phyloP scores from a whole-genome alignment of 495 filamentous ascomycete species.

The Trichoderma orchidacearum region DNA sequence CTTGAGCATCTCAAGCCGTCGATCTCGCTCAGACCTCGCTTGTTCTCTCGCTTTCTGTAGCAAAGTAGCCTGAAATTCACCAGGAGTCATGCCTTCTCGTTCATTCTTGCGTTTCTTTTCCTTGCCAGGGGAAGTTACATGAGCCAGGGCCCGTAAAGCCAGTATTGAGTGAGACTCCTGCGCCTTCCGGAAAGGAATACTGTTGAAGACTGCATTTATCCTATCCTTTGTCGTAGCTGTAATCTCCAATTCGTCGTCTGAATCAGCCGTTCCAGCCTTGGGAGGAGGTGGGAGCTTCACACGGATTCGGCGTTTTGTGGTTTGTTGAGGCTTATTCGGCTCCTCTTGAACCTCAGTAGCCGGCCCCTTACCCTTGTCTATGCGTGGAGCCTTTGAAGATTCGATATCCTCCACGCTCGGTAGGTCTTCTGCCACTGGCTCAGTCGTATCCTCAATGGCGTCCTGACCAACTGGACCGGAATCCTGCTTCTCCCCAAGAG shows the following conservation, averaged over 20 bases:
- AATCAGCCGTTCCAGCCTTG: slow-evolving; percentile 15
- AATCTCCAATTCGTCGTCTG: slow-evolving; percentile 26
- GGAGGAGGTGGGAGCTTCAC: slow-evolving; percentile 21
- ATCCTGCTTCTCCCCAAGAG: slow-evolving; percentile 6
- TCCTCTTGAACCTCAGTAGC: slow-evolving; percentile 15
- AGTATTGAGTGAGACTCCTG: slow-evolving; percentile 53
- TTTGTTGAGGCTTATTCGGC: slow-evolving; percentile 4
- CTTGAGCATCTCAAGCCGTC: slow-evolving; percentile 60
- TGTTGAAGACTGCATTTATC: slow-evolving; percentile 52
- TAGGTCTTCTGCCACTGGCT: slow-evolving; percentile 14
- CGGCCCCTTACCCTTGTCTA: slow-evolving; percentile 45
- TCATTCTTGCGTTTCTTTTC: slow-evolving; percentile 12
- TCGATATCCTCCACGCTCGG: slow-evolving; percentile 16
- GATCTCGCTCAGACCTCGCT: slow-evolving; percentile 62
- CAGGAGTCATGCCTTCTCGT: slow-evolving; percentile 44
- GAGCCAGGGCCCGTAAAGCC: slow-evolving; percentile 57
- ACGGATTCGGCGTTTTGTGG: slow-evolving; percentile 23
- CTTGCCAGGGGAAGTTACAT: slow-evolving; percentile 50
- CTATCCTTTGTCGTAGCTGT: slow-evolving; percentile 17
- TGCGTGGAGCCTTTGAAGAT: slow-evolving; percentile 8
- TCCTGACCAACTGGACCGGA: background rate
- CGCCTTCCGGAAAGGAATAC: slow-evolving; percentile 40
- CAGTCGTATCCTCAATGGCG: slow-evolving; percentile 3
- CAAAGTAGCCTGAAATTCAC: slow-evolving; percentile 55
- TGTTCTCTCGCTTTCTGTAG: slow-evolving; percentile 62